A percentile compares a stretch with the other conserved stretches of the same genome.
These are phyloP conservation scores for Sphagnum fallax DNA, from an alignment of 228 moss, liverwort and hornwort species.

Conservation along the genomic window DNA sequence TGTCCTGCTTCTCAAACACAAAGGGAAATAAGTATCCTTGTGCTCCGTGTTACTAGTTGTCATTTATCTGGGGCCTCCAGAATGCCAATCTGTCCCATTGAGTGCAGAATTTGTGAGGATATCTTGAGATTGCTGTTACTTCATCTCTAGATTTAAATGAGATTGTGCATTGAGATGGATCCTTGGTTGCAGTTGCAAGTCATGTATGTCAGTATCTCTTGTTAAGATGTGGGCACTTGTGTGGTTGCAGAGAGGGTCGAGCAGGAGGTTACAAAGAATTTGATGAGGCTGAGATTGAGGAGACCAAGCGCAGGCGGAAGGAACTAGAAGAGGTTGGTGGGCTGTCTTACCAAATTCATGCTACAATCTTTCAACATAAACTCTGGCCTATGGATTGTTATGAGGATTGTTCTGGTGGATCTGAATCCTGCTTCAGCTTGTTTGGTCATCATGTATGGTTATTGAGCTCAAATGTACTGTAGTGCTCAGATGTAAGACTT, in stretches of 20 bases:
- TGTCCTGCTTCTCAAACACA: neutral
- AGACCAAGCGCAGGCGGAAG: constrained; percentile 68
- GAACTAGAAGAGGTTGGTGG: constrained; percentile 66
- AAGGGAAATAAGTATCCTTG: no score
- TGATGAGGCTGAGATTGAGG: constrained; percentile 87
- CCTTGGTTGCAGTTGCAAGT: no score
- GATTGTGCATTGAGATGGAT: no score
- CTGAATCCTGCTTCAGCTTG: neutral
- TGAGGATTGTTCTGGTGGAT: neutral
- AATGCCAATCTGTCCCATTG: no score
- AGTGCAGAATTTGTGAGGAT: no score
- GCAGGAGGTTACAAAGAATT: constrained; percentile 92
- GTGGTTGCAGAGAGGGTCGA: constrained; percentile 58
- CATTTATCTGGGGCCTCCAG: no score
- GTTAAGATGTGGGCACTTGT: no score
- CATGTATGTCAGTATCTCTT: no score
- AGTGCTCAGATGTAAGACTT: neutral
- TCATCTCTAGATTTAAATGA: no score
- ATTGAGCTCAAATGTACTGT: neutral
- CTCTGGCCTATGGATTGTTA: neutral
- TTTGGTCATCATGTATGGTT: neutral
- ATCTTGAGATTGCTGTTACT: no score
- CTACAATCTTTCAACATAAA: neutral
- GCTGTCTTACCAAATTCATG: neutral
- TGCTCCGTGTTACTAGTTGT: no score